A percentile compares a stretch with the other conserved stretches of the same genome.
These are phyloP conservation scores for Colletotrichum paranaense DNA, from an alignment of 2,329 filamentous ascomycete genomes.

Conservation along the genomic window DNA sequence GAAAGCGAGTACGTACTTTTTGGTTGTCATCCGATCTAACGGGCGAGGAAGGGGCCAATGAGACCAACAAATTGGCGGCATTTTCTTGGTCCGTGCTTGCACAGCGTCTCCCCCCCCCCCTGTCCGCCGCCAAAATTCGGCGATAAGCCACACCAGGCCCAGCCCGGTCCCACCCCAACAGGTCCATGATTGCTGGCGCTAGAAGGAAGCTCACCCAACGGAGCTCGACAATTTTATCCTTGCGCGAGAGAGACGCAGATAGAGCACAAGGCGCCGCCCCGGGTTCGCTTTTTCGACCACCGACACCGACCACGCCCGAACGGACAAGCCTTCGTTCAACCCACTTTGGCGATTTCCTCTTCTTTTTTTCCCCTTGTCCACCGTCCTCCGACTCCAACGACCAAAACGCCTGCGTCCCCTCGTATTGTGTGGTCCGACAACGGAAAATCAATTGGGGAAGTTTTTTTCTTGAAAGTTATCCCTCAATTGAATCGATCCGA, in stretches of 20 bases:
- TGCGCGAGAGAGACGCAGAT: background rate
- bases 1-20: slow-evolving; percentile 5
- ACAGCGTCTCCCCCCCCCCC: background rate
- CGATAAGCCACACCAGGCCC: slow-evolving; percentile 13
- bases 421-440: background rate
- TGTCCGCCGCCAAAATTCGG: background rate
- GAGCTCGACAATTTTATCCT: slow-evolving; percentile 33
- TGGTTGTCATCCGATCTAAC: slow-evolving; percentile 11
- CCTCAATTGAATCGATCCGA: background rate
- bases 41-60: background rate
- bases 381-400: background rate
- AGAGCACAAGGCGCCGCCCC: background rate
- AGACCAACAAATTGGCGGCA: slow-evolving; percentile 15
- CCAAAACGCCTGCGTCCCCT: background rate
- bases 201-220: slow-evolving; percentile 21
- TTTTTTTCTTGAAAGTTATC: background rate
- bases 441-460: slow-evolving; percentile 1
- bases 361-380: slow-evolving; percentile 7
- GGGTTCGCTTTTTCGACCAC: background rate
- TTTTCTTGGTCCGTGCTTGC: background rate
- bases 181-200: slow-evolving; percentile 1
- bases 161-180: slow-evolving; percentile 25
- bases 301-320: slow-evolving; percentile 17
- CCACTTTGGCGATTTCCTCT: slow-evolving; percentile 29
- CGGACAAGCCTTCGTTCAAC: slow-evolving; percentile 20